A percentile compares a stretch with the other conserved stretches of the same genome.
Evolutionary conservation across 148 eudicot species (phyloP).

Genomic region (Persicaria tinctoria): DNA sequence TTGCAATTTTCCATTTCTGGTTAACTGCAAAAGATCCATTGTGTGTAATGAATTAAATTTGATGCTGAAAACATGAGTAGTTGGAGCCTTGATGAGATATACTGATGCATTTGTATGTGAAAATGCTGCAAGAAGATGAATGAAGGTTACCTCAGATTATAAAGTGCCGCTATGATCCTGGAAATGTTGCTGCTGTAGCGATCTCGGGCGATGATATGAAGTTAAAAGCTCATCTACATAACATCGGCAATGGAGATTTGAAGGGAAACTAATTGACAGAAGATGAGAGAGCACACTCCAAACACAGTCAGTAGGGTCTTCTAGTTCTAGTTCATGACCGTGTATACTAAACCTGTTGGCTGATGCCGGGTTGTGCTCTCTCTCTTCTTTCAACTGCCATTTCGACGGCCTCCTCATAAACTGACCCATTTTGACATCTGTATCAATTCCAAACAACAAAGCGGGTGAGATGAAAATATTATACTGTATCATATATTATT

Average conservation of each 20-base stretch:
- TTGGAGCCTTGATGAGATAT: no score
- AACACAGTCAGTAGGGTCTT: not conserved
- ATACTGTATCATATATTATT: not conserved
- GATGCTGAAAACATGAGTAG: no score
- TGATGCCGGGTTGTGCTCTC: slow-evolving; percentile 1
- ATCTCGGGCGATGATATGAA: not conserved
- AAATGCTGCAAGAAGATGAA: no score
- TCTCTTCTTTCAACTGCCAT: not conserved
- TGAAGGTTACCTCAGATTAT: no score
- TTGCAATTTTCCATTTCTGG: no score
- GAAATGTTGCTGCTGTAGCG: no score
- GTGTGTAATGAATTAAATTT: no score
- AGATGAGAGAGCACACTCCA: not conserved
- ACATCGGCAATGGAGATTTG: not conserved
- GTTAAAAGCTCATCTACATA: not conserved
- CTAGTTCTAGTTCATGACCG: not conserved
- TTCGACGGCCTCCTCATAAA: not conserved
- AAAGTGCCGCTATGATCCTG: no score
- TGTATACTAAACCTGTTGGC: not conserved
- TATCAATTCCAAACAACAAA: not conserved
- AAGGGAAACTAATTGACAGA: not conserved
- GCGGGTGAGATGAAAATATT: no score
- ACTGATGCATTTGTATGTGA: no score
- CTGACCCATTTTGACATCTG: not conserved
- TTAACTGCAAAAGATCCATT: no score